phyloP scores from a whole-genome alignment of 2,329 filamentous ascomycete genomes.

The Aureobasidium melanogenum region DNA sequence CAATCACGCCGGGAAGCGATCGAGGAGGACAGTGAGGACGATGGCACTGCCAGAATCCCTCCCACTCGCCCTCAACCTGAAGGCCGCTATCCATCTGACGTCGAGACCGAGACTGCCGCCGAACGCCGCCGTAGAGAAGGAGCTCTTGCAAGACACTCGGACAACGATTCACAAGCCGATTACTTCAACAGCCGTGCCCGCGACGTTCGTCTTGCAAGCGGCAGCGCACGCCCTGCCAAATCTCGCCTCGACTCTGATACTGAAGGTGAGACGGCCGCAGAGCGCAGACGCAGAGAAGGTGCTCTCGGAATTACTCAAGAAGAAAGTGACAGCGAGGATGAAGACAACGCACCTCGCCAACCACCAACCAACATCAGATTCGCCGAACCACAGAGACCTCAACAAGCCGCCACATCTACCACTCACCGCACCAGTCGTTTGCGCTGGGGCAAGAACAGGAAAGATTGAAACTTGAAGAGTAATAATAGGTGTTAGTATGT shows the following conservation, averaged over 20 bases:
- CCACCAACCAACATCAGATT: slow-evolving; percentile 29
- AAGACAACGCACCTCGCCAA: slow-evolving; percentile 38
- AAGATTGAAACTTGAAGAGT: not conserved
- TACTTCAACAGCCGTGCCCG: slow-evolving; percentile 26
- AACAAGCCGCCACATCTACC: not conserved
- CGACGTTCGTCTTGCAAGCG: not conserved
- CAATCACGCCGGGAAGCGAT: not conserved
- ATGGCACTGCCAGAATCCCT: slow-evolving; percentile 30
- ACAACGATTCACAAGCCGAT: slow-evolving; percentile 18
- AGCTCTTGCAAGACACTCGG: slow-evolving; percentile 52
- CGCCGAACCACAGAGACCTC: slow-evolving; percentile 10
- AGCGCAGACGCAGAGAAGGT: slow-evolving; percentile 63
- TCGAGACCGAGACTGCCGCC: slow-evolving; percentile 58
- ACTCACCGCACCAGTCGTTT: not conserved
- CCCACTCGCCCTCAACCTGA: slow-evolving; percentile 13
- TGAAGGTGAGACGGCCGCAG: slow-evolving; percentile 61
- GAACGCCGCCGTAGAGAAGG: slow-evolving; percentile 66
- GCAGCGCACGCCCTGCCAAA: slow-evolving; percentile 8
- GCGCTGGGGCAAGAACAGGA: slow-evolving; percentile 9
- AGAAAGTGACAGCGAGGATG: slow-evolving; percentile 48
- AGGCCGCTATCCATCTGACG: slow-evolving; percentile 23
- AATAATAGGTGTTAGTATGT: not conserved
- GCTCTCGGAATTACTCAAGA: slow-evolving; percentile 52
- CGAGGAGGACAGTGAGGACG: slow-evolving; percentile 28
- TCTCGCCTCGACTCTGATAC: slow-evolving; percentile 24